phyloP scores from a whole-genome alignment of 306 rosid genomes.

The Echinosophora koreensis region DNA sequence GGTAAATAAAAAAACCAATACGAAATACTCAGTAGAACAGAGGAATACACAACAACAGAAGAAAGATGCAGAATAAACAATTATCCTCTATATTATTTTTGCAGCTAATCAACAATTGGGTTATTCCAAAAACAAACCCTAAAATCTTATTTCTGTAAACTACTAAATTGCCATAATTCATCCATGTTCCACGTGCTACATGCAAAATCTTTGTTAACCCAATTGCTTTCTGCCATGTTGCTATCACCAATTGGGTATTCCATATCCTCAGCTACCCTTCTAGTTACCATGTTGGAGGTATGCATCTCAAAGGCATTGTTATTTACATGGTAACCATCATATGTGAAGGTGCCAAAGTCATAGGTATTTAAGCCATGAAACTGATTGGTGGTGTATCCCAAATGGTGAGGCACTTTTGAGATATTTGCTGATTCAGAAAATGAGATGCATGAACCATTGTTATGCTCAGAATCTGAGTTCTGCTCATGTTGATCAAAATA shows the following conservation, averaged over 20 bases:
- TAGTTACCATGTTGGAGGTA: conserved; percentile 39
- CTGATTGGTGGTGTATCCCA: conserved; percentile 41
- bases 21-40: not conserved
- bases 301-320: conserved; percentile 51
- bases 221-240: conserved; percentile 52
- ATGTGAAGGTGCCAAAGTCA: conserved; percentile 39
- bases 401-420: conserved; percentile 45
- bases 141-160: conserved; percentile 28
- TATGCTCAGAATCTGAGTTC: conserved; percentile 47
- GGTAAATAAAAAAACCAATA: not conserved
- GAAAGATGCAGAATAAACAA: conserved; percentile 32
- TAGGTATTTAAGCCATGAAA: conserved; percentile 34
- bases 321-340: conserved; percentile 44
- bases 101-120: conserved; percentile 44
- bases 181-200: conserved; percentile 60
- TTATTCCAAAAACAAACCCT: conserved; percentile 43
- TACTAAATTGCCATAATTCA: conserved; percentile 58
- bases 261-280: conserved; percentile 40
- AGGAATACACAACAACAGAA: not conserved
- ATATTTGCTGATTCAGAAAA: conserved; percentile 55
- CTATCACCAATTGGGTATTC: conserved; percentile 49
- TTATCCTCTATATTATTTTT: not conserved
- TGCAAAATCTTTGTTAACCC: conserved; percentile 59
- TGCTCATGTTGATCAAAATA: conserved; percentile 44
- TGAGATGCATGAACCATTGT: conserved; percentile 47